A percentile compares a stretch with the other conserved stretches of the same genome.
Evolutionary conservation across 2,329 filamentous ascomycete species (phyloP).

Genomic region (Paecilomyces sp.): DNA sequence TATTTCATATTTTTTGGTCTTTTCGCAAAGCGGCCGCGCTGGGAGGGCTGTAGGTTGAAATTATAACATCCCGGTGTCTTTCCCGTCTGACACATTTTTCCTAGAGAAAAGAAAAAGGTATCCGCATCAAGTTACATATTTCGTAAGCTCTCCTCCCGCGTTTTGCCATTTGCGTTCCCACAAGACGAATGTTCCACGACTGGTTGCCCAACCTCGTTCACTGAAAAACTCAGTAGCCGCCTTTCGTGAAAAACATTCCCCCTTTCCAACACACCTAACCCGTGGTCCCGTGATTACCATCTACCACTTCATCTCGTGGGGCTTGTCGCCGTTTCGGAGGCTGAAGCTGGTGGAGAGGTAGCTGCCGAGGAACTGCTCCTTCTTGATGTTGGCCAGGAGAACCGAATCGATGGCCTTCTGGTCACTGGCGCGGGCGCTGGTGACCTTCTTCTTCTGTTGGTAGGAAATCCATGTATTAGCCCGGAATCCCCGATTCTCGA

Average conservation of each 20-base stretch:
- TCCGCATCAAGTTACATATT: conserved; percentile 34
- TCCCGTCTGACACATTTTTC: conserved; percentile 26
- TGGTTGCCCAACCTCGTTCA: neutral
- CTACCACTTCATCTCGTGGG: conserved; percentile 99
- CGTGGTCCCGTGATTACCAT: conserved; percentile 35
- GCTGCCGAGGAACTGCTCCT: conserved; percentile 86
- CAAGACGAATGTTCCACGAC: neutral
- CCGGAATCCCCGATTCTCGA: neutral
- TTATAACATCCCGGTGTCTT: conserved; percentile 18
- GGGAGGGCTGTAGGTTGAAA: conserved; percentile 20
- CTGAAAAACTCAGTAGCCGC: conserved; percentile 15
- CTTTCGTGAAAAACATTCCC: conserved; percentile 30
- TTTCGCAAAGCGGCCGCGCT: conserved; percentile 27
- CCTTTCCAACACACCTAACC: conserved; percentile 26
- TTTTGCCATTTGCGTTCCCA: neutral
- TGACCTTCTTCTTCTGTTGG: conserved; percentile 89
- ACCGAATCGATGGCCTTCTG: conserved; percentile 99
- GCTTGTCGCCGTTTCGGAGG: conserved; percentile 98
- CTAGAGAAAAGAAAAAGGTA: conserved; percentile 26
- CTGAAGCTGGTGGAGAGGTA: conserved; percentile 96
- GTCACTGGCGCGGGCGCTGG: conserved; percentile 85
- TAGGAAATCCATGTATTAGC: conserved; percentile 6
- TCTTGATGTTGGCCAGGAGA: conserved; percentile 92
- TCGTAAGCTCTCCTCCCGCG: conserved; percentile 28
- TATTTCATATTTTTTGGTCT: conserved; percentile 29